A percentile compares a stretch with the other conserved stretches of the same genome.
Evolutionary conservation across 768 basidiomycete genomes (phyloP).

Genomic region (Gloeostereum incarnatum): DNA sequence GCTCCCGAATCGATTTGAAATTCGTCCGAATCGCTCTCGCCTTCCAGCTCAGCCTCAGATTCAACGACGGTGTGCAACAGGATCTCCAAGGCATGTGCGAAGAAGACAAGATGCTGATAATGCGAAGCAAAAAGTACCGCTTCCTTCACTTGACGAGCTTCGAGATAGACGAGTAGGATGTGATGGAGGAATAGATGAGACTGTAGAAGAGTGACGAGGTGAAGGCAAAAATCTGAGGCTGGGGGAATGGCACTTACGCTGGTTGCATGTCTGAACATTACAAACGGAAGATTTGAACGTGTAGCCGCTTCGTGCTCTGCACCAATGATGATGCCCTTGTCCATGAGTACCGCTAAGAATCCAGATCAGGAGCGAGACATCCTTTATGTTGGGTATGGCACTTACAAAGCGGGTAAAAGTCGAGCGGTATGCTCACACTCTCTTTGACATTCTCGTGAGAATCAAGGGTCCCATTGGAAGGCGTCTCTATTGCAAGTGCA

Average conservation of each 20-base stretch:
- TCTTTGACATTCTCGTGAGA: slow-evolving; percentile 61
- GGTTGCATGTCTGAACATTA: slow-evolving; percentile 86
- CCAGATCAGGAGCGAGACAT: slow-evolving; percentile 1
- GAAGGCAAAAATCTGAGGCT: slow-evolving; percentile 3
- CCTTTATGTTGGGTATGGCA: slow-evolving; percentile 4
- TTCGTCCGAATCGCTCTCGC: slow-evolving; percentile 19
- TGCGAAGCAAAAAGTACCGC: slow-evolving; percentile 82
- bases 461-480: slow-evolving; percentile 26
- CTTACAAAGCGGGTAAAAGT: slow-evolving; percentile 94
- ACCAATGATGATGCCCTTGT: slow-evolving; percentile 97
- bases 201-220: slow-evolving; percentile 35
- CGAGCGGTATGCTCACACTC: slow-evolving; percentile 84
- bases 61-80: slow-evolving; percentile 91
- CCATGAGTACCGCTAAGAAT: slow-evolving; percentile 85
- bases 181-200: slow-evolving; percentile 93
- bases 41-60: slow-evolving; percentile 47
- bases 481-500: slow-evolving; percentile 80
- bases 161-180: slow-evolving; percentile 76
- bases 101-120: slow-evolving; percentile 86
- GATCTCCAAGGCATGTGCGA: slow-evolving; percentile 90
- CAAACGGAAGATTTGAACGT: slow-evolving; percentile 72
- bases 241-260: slow-evolving; percentile 44
- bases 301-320: slow-evolving; percentile 82
- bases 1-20: slow-evolving; percentile 18
- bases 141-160: slow-evolving; percentile 50